phyloP scores from a whole-genome alignment of 495 filamentous ascomycete species.

The Lasiosphaeris hirsuta region DNA sequence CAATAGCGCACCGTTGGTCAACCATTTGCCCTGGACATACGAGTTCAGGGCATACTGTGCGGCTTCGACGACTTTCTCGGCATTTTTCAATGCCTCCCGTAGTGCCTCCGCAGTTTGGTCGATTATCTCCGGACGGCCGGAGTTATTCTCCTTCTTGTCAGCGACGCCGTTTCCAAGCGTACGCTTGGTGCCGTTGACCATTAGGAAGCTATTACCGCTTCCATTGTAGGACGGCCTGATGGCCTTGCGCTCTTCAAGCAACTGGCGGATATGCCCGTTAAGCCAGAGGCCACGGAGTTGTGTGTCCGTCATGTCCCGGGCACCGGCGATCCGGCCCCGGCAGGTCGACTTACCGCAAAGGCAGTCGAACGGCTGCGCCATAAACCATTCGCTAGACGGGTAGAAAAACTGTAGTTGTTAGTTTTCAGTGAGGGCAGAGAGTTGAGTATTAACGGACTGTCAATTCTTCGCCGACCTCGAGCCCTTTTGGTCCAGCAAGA shows the following conservation, averaged over 20 bases:
- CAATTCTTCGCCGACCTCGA: conserved; percentile 59
- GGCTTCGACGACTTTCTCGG: conserved; percentile 39
- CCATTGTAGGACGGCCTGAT: neutral
- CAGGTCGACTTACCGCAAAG: conserved; percentile 53
- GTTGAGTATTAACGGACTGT: conserved; percentile 42
- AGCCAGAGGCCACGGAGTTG: conserved; percentile 50
- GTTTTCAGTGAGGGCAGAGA: neutral
- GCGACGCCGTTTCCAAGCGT: conserved; percentile 11
- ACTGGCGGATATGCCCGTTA: conserved; percentile 52
- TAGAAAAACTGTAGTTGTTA: conserved; percentile 60
- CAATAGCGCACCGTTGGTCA: neutral
- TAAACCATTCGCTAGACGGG: conserved; percentile 71
- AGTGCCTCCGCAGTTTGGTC: conserved; percentile 31
- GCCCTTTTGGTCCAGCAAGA: conserved; percentile 55
- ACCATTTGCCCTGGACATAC: conserved; percentile 22
- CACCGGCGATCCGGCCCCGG: conserved; percentile 52
- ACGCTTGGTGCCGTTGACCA: neutral
- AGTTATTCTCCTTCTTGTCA: neutral
- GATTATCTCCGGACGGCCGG: neutral
- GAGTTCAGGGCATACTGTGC: conserved; percentile 32
- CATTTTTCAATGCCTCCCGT: conserved; percentile 33
- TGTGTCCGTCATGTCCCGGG: conserved; percentile 45
- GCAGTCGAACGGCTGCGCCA: conserved; percentile 72
- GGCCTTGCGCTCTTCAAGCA: conserved; percentile 39
- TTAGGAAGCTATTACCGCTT: neutral